Base-by-base conservation (phyloP, 345 rosid species). In the Jatropha curcas region DNA sequence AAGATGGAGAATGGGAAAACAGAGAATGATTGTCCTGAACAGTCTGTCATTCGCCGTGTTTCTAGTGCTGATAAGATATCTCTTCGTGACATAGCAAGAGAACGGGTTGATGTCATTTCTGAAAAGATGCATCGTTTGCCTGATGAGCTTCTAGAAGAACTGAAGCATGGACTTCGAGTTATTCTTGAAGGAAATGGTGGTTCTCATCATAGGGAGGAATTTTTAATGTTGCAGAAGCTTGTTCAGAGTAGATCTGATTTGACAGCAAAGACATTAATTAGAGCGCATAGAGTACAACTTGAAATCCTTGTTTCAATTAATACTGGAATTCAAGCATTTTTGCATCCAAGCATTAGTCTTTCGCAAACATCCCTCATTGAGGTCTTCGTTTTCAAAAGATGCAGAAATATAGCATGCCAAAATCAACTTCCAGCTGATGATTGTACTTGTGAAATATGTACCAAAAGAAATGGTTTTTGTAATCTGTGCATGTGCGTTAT, bases 401-500 rank as follows among this genome's bases (percentile, higher is more conserved):
- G 99, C 93, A 83, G 98, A 79, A 96, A 96, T 80, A 85, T 93
- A 53, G 91, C 89, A 5, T 96, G 97, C 84, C 97, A 88, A 55
- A 91, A 76, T 80, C 94, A 88, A 77, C 86, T 96, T 65, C 98
- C 98, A 0, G 97, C 97, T 14, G 99, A 96, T 68, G 97, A 88
- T 48, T 96, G 98, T 60, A 81, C 88, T 72, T 93, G 98, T 48
- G 93, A 90, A 56, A 87, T 88, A 73, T 93, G 99, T 71, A 37
- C 89, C 10, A 86, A 82, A 67, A 90, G 90, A 79, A 96, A 85
- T 46, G 98, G 99, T 70, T 95, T 95, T 87, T 95, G 99, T 82
- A 91, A 92, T 80, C 92, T 89, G 53, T 95, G 99, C 87, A 92
- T 91, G 98, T 92, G 99, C 75, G 96, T 92, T 58, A 91, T 95